phyloP scores from a whole-genome alignment of 495 filamentous ascomycete genomes.

The Podospora sp. region DNA sequence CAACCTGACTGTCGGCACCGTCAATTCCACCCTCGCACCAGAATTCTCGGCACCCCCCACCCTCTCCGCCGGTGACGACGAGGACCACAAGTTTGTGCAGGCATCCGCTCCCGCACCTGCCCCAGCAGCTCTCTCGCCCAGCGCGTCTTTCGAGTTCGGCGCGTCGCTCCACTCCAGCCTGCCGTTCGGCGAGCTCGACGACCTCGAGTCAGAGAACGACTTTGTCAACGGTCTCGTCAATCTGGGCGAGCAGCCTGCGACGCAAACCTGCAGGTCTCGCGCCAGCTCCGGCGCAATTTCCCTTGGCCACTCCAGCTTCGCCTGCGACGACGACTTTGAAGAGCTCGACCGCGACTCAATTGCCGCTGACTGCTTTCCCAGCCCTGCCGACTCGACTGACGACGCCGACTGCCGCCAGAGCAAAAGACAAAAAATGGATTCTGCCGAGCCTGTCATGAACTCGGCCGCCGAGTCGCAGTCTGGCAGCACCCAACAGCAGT shows the following conservation, averaged over 20 bases:
- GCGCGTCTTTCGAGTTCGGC: constrained; percentile 59
- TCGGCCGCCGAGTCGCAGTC: constrained; percentile 45
- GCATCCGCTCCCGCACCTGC: constrained; percentile 48
- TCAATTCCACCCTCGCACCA: constrained; percentile 55
- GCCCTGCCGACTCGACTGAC: constrained; percentile 47
- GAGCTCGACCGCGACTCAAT: constrained; percentile 64
- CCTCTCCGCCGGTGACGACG: constrained; percentile 70
- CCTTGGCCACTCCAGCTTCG: constrained; percentile 72
- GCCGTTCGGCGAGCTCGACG: constrained; percentile 79
- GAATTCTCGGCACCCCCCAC: constrained; percentile 62
- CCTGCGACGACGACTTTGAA: constrained; percentile 75
- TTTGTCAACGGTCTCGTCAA: constrained; percentile 77
- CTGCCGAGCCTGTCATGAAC: constrained; percentile 52
- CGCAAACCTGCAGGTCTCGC: constrained; percentile 73
- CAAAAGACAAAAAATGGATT: constrained; percentile 68
- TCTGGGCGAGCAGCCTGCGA: constrained; percentile 57
- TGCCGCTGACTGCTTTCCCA: constrained; percentile 53
- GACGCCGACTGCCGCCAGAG: constrained; percentile 51
- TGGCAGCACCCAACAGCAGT: constrained; percentile 42
- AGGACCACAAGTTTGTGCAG: constrained; percentile 73
- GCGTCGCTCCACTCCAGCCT: constrained; percentile 63
- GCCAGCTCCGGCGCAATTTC: constrained; percentile 66
- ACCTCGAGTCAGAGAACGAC: constrained; percentile 92
- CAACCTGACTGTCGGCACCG: constrained; percentile 78
- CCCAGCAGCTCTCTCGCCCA: constrained; percentile 47